A percentile compares a stretch with the other conserved stretches of the same genome.
Evolutionary conservation across 208 protist genomes (phyloP).

Genomic region (Blastocrithidia nonstop): DNA sequence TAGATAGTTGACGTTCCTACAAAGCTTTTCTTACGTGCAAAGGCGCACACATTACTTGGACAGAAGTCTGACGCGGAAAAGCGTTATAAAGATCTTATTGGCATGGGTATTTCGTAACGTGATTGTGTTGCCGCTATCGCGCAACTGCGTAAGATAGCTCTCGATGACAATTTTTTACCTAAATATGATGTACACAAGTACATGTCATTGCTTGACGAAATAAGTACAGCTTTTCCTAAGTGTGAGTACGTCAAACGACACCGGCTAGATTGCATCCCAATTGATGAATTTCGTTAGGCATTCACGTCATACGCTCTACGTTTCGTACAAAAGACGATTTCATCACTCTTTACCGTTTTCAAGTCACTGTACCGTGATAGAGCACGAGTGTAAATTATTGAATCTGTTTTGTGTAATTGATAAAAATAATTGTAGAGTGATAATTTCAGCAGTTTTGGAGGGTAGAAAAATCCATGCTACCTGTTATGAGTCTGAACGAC

Average conservation of each 20-base stretch:
- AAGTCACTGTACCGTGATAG: constrained; percentile 84
- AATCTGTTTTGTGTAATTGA: constrained; percentile 49
- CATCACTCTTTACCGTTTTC: constrained; percentile 87
- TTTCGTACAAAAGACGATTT: constrained; percentile 84
- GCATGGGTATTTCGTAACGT: constrained; percentile 37
- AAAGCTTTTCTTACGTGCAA: constrained; percentile 43
- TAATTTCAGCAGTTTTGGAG: constrained; percentile 54
- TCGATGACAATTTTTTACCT: constrained; percentile 36
- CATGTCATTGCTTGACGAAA: constrained; percentile 46
- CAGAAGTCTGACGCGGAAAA: constrained; percentile 66
- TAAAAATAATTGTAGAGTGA: constrained; percentile 31
- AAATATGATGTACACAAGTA: constrained; percentile 36
- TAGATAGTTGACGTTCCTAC: constrained; percentile 48
- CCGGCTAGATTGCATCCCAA: constrained; percentile 57
- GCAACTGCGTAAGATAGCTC: constrained; percentile 56
- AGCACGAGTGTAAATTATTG: constrained; percentile 53
- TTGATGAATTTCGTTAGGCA: constrained; percentile 41
- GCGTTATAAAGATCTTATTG: constrained; percentile 56
- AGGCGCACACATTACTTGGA: constrained; percentile 49
- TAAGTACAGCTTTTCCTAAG: constrained; percentile 21
- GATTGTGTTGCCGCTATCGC: constrained; percentile 72
- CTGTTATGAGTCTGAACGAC: constrained; percentile 83
- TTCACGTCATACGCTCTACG: constrained; percentile 25
- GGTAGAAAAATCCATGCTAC: constrained; percentile 44
- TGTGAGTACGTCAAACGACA: constrained; percentile 50